These are phyloP conservation scores for Dentiscutata heterogama DNA, from an alignment of 371 early-diverging fungal genomes.

Conservation along the genomic window DNA sequence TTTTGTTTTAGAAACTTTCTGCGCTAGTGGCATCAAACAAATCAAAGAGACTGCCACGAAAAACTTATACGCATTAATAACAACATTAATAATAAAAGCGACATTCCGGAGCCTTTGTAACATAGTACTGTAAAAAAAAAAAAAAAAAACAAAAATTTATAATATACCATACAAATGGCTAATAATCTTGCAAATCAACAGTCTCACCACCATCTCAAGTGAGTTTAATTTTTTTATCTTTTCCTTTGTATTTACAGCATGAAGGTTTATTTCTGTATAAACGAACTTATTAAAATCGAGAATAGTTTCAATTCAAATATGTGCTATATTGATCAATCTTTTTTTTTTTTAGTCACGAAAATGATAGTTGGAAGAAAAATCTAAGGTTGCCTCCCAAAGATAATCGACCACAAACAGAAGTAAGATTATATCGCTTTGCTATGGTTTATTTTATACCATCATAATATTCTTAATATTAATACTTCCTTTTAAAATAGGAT, in stretches of 20 bases:
- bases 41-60: background rate
- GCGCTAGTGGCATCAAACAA: background rate
- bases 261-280: background rate
- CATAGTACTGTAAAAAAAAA: slow-evolving; percentile 19
- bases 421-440: slow-evolving; percentile 43
- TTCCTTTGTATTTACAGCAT: background rate
- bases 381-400: slow-evolving; percentile 84
- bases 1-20: background rate
- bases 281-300: background rate
- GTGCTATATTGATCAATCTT: background rate
- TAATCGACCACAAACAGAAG: slow-evolving; percentile 89
- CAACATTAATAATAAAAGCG: background rate
- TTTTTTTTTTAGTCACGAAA: slow-evolving; percentile 61
- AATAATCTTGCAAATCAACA: slow-evolving; percentile 39
- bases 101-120: background rate
- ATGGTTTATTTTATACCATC: background rate
- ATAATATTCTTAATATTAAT: background rate
- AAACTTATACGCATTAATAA: background rate
- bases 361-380: slow-evolving; percentile 80
- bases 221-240: slow-evolving; percentile 36
- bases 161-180: slow-evolving; percentile 41
- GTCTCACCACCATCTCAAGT: slow-evolving; percentile 43
- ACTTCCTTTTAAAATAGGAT: slow-evolving; percentile 62
- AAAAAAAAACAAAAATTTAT: background rate
- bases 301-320: background rate